Percentiles rank a stretch among this genome's conserved stretches.
These are phyloP conservation scores for Begonia peltatifolia DNA, from an alignment of 306 rosid genomes.

Conservation along the genomic window DNA sequence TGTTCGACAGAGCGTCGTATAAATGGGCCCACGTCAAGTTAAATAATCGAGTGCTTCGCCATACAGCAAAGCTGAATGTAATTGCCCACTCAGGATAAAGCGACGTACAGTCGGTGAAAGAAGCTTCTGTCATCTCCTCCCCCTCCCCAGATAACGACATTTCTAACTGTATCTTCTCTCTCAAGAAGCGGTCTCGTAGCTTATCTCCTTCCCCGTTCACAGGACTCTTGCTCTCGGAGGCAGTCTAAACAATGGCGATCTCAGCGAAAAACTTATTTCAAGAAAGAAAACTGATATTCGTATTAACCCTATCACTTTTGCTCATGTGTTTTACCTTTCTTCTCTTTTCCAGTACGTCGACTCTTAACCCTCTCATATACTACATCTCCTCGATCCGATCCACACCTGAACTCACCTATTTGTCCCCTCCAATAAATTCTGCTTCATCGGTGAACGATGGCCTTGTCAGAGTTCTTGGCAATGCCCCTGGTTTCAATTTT, in stretches of 20 bases:
- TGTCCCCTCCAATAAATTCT: not conserved
- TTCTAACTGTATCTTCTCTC: slow-evolving; percentile 23
- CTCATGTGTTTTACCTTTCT: slow-evolving; percentile 35
- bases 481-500: slow-evolving; percentile 4
- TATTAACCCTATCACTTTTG: slow-evolving; percentile 31
- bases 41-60: too few relatives aligned
- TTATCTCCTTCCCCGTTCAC: not conserved
- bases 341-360: slow-evolving; percentile 29
- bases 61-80: too few relatives aligned
- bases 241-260: slow-evolving; percentile 27
- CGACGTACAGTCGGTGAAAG: too few relatives aligned
- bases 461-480: not conserved
- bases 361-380: slow-evolving; percentile 20
- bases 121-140: not conserved
- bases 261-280: slow-evolving; percentile 22
- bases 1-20: too few relatives aligned
- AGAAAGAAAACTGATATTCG: slow-evolving; percentile 47
- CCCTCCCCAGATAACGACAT: slow-evolving; percentile 1
- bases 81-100: too few relatives aligned
- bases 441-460: not conserved
- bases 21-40: too few relatives aligned
- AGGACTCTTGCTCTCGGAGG: not conserved
- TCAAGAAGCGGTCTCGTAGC: not conserved
- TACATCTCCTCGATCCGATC: slow-evolving; percentile 25
- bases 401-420: not conserved